Percentiles rank a stretch among this genome's conserved stretches.
These are phyloP conservation scores for Trichoderma oligosporum DNA, from an alignment of 2,329 filamentous ascomycete species.

Conservation along the genomic window DNA sequence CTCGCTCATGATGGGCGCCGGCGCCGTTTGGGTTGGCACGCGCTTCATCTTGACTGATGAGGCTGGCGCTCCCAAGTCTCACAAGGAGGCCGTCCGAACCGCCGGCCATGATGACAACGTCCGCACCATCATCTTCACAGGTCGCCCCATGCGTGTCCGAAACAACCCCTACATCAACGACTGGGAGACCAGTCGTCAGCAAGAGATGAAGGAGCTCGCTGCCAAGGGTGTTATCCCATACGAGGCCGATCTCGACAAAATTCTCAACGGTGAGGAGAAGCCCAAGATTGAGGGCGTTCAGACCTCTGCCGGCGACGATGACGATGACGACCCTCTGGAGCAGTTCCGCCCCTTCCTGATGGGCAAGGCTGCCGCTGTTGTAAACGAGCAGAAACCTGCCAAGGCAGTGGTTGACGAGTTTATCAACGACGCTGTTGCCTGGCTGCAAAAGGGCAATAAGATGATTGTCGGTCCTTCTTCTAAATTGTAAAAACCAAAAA, in stretches of 20 bases:
- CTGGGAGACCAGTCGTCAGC: constrained; percentile 89
- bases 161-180: constrained; percentile 91
- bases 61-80: constrained; percentile 85
- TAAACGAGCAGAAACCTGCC: constrained; percentile 87
- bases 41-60: constrained; percentile 92
- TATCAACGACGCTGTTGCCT: constrained; percentile 72
- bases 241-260: constrained; percentile 86
- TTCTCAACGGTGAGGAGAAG: constrained; percentile 56
- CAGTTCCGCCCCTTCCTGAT: constrained; percentile 89
- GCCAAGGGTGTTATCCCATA: constrained; percentile 87
- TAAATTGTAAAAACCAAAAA: constrained; percentile 56
- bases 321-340: constrained; percentile 83
- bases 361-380: constrained; percentile 93
- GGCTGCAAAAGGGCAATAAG: constrained; percentile 65
- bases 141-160: constrained; percentile 87
- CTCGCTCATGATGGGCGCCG: constrained; percentile 86
- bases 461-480: constrained; percentile 47
- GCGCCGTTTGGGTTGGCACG: constrained; percentile 93
- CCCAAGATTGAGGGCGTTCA: constrained; percentile 60
- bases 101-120: constrained; percentile 93
- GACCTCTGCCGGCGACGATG: constrained; percentile 62
- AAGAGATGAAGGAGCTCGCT: constrained; percentile 91
- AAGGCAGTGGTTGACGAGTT: constrained; percentile 95
- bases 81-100: constrained; percentile 93
- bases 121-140: constrained; percentile 97